Evolutionary conservation across 208 protist species (phyloP).

Genomic region (Blechomonas ayalai): DNA sequence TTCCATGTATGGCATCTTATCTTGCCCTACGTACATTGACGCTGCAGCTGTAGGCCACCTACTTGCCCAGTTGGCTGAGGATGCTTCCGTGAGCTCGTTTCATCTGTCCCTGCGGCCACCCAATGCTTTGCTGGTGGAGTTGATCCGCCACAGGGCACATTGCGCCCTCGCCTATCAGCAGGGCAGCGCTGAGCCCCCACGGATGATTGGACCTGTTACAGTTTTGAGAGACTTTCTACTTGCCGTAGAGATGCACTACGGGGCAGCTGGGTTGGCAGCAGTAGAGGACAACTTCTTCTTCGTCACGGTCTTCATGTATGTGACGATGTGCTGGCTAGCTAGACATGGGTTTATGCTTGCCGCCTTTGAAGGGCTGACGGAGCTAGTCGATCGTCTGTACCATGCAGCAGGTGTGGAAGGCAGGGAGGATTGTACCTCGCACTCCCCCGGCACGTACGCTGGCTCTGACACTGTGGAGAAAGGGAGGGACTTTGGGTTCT

Average conservation of each 20-base stretch:
- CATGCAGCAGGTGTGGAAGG: constrained; percentile 3
- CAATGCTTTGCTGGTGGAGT: constrained; percentile 16
- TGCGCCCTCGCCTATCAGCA: constrained; percentile 36
- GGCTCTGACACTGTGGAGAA: neutral
- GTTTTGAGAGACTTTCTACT: constrained; percentile 23
- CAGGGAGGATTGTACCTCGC: neutral
- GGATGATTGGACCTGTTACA: constrained; percentile 10
- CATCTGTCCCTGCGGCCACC: constrained; percentile 3
- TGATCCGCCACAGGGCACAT: constrained; percentile 48
- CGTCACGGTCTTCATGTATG: constrained; percentile 28
- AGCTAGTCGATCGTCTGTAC: constrained; percentile 20
- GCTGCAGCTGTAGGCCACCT: constrained; percentile 11
- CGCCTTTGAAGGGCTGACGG: constrained; percentile 50
- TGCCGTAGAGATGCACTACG: constrained; percentile 32
- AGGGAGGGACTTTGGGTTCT: neutral
- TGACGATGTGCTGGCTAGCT: constrained; percentile 30
- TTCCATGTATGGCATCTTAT: constrained; percentile 56
- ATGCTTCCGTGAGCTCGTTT: constrained; percentile 12
- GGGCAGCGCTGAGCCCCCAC: constrained; percentile 11
- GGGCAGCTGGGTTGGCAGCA: constrained; percentile 7
- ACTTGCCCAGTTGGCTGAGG: constrained; percentile 19
- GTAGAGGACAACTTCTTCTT: constrained; percentile 48
- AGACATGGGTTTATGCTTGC: constrained; percentile 40
- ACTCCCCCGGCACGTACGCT: neutral
- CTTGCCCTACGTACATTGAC: constrained; percentile 16